Evolutionary conservation across 2,329 filamentous ascomycete species (phyloP).

Genomic region (Aplosporella prunicola): DNA sequence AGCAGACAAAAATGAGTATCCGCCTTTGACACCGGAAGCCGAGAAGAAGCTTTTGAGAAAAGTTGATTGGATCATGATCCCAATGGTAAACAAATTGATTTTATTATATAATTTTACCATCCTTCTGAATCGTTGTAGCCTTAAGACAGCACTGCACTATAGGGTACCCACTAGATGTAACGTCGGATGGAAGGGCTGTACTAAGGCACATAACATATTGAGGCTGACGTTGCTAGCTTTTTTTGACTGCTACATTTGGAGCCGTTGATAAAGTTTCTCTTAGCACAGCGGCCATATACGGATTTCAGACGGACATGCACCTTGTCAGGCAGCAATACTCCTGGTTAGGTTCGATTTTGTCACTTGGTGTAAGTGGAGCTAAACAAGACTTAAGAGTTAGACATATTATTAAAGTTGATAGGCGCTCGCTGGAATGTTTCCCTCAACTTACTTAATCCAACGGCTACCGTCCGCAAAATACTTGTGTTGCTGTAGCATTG

Average conservation of each 20-base stretch:
- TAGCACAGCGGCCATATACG: conserved; percentile 42
- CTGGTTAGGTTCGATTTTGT: conserved; percentile 53
- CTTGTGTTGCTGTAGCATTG: conserved; percentile 4
- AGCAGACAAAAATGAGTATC: conserved; percentile 14
- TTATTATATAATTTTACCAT: no score
- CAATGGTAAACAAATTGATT: conserved; percentile 11
- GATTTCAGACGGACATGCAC: conserved; percentile 39
- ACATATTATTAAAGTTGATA: not conserved
- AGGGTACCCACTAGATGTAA: no score
- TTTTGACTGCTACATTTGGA: conserved; percentile 14
- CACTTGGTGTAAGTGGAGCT: conserved; percentile 16
- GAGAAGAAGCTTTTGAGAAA: conserved; percentile 17
- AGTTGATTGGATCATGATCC: conserved; percentile 8
- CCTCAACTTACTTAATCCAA: conserved; percentile 9
- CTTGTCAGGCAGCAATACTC: conserved; percentile 43
- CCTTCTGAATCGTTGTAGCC: no score
- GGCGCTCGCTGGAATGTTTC: conserved; percentile 8
- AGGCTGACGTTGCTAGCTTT: no score
- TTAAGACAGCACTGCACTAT: no score
- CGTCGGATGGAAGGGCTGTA: no score
- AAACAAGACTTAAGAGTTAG: not conserved
- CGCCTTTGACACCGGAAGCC: conserved; percentile 16
- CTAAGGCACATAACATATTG: not conserved
- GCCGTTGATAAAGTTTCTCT: conserved; percentile 36
- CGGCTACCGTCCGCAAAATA: conserved; percentile 10